Conservation (phyloP, 1,284 basidiomycete species). For the Exsudoporus floridanus region DNA sequence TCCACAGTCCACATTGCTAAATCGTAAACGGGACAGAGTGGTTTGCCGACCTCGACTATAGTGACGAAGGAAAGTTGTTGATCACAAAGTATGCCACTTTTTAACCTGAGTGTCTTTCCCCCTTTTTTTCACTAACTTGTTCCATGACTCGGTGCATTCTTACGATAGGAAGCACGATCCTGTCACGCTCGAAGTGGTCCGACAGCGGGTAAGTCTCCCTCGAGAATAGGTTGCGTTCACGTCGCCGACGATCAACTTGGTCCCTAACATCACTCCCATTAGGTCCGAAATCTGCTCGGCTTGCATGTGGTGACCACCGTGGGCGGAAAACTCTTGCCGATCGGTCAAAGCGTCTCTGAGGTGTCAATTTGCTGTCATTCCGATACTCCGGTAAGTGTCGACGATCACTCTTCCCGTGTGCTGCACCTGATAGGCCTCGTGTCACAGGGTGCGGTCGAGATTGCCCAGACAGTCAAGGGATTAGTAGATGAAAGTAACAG, state of each 20-base stretch:
- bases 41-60: constrained; percentile 64
- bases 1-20: neutral
- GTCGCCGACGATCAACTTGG: neutral
- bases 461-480: constrained; percentile 47
- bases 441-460: constrained; percentile 51
- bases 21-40: constrained; percentile 43
- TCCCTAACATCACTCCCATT: neutral
- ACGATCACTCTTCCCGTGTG: neutral
- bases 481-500: constrained; percentile 52
- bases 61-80: constrained; percentile 50
- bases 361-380: constrained; percentile 67
- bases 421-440: neutral
- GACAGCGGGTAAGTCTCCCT: constrained; percentile 40
- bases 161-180: constrained; percentile 49
- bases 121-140: neutral
- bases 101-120: no score
- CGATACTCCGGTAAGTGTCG: constrained; percentile 54
- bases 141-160: neutral
- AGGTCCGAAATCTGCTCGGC: constrained; percentile 48
- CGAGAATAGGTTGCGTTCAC: neutral
- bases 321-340: constrained; percentile 41
- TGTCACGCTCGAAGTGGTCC: constrained; percentile 44
- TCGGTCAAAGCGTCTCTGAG: constrained; percentile 45
- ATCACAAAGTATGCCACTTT: constrained; percentile 49
- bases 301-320: constrained; percentile 48